Evolutionary conservation across 75 land plant genomes (phyloP).

Genomic region (Larix kaempferi): DNA sequence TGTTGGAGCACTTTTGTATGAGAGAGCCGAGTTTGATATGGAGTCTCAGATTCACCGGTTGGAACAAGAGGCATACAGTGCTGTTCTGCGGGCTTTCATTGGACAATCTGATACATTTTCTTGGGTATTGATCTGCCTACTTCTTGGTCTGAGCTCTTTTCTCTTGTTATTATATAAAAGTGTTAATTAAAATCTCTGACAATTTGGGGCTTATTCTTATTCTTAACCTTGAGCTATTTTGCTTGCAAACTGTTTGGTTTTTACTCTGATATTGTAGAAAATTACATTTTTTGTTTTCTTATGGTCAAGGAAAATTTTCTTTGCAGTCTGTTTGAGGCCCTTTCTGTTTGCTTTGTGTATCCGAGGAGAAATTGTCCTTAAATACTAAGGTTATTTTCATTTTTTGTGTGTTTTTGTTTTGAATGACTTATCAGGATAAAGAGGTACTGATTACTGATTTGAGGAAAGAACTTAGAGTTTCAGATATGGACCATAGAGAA

Average conservation of each 20-base stretch:
- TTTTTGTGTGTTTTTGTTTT: neutral
- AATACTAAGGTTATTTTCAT: neutral
- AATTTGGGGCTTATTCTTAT: neutral
- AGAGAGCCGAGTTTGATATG: slow-evolving; percentile 7
- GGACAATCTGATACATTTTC: slow-evolving; percentile 52
- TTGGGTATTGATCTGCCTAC: slow-evolving; percentile 26
- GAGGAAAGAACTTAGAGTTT: slow-evolving; percentile 45
- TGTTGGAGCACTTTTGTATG: slow-evolving; percentile 6
- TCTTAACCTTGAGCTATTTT: neutral
- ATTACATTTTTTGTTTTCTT: neutral
- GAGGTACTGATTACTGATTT: slow-evolving; percentile 37
- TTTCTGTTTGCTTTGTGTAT: neutral
- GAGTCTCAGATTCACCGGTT: slow-evolving; percentile 23
- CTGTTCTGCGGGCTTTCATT: slow-evolving; percentile 41
- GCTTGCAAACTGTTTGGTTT: neutral
- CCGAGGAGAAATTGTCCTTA: neutral
- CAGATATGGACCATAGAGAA: slow-evolving; percentile 47
- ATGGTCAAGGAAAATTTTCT: neutral
- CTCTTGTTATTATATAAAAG: too few relatives aligned
- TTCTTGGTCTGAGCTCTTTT: neutral
- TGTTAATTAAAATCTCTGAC: neutral
- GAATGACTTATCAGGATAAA: slow-evolving; percentile 22
- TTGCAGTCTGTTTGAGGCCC: neutral
- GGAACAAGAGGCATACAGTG: slow-evolving; percentile 47
- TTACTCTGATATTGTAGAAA: neutral